Base-by-base conservation (phyloP, 2,329 filamentous ascomycete genomes). In the Pseudogymnoascus sp. region DNA sequence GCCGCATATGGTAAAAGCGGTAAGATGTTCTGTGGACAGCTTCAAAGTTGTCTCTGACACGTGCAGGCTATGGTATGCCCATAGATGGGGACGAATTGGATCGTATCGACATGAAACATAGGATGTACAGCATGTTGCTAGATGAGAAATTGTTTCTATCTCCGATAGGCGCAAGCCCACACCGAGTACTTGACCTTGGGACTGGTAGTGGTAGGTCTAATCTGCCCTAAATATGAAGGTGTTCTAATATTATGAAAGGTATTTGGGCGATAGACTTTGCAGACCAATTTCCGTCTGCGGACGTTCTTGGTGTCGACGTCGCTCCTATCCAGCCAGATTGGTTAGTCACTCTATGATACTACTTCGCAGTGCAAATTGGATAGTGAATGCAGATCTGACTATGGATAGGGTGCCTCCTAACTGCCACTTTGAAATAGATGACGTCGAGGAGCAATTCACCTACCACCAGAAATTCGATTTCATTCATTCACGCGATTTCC, bases 381-480 rank as follows among this genome's bases (percentile, higher is more conserved):
- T 52, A 7, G 16, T n/a, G 9, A 25, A 5, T n/a, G 16, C 14
- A 52, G 25, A 52, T 52, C 45, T 52, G 14, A 52, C 45, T 16
- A 16, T 11, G 12, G 14, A 52, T 52, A 59, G 55, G 63, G 59
- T 68, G n/a, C 81, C 81, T 21, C 76, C 79, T 11, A 83, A 83
- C 65, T 75, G 81, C 38, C 74, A 74, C 12, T 83, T 83, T 69
- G 71, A 81, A 58, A 74, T 84, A 7, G 80, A 83, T 64, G 81
- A 84, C 66, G 74, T 80, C 9, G 79, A 82, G 67, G 73, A 78
- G 63, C 71, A 76, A 4, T 85, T 81, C 81, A 72, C 78, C 4
- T 63, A 62, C 3, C 78, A 77, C 61, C 68, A 74, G 2, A 72
- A 79, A 64, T 83, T 82, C 68, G 80, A 83, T 67, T 79, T 78